A percentile compares a stretch with the other conserved stretches of the same genome.
Conservation (phyloP, 2,329 filamentous ascomycete species). For the Aspergillus sp. region DNA sequence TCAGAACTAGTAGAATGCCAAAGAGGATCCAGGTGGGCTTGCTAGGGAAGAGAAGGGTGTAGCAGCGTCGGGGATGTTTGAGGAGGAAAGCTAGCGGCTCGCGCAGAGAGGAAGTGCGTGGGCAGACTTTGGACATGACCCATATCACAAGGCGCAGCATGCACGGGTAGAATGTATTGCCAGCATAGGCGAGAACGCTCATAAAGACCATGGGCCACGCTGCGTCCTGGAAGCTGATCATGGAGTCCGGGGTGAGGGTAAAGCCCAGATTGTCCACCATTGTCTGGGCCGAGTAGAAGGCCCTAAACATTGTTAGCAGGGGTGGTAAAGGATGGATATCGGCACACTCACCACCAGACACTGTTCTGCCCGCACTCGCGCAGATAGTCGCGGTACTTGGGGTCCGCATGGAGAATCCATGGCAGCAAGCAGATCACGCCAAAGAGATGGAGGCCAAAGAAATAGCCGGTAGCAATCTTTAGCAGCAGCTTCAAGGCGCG, state of each 20-base stretch:
- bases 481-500: conserved; percentile 51
- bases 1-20: conserved; percentile 50
- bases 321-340: neutral
- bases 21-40: conserved; percentile 59
- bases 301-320: conserved; percentile 31
- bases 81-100: conserved; percentile 56
- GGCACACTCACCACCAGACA: conserved; percentile 50
- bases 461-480: conserved; percentile 50
- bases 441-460: conserved; percentile 47
- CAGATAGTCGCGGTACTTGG: conserved; percentile 45
- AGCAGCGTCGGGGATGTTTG: conserved; percentile 63
- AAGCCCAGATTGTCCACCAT: conserved; percentile 56
- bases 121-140: conserved; percentile 51
- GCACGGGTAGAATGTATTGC: conserved; percentile 53
- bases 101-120: conserved; percentile 36
- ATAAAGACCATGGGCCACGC: conserved; percentile 40
- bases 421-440: conserved; percentile 50
- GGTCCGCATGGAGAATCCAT: conserved; percentile 47
- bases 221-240: conserved; percentile 51
- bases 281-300: conserved; percentile 52
- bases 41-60: conserved; percentile 62
- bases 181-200: conserved; percentile 41
- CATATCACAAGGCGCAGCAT: conserved; percentile 59
- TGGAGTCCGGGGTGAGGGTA: conserved; percentile 56
- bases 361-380: conserved; percentile 40